A percentile compares a stretch with the other conserved stretches of the same genome.
Conservation (phyloP, 805 yeast genomes). For the Ogataea dorogensis region DNA sequence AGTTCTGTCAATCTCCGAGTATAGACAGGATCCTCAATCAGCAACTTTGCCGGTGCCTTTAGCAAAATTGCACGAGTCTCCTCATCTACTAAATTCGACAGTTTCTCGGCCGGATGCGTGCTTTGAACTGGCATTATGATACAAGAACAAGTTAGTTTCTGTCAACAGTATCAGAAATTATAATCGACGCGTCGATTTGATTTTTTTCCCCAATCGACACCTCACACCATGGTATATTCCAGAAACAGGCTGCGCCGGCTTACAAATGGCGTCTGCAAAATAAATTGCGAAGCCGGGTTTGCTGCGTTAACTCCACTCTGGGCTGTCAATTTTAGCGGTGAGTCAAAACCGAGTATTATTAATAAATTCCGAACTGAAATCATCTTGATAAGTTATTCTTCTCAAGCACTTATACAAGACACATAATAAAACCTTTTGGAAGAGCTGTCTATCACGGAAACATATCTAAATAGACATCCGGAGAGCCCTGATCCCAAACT, state of each 20-base stretch:
- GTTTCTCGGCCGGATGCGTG: slow-evolving; percentile 33
- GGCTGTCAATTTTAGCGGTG: slow-evolving; percentile 11
- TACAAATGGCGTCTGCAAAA: slow-evolving; percentile 5
- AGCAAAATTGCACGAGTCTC: slow-evolving; percentile 37
- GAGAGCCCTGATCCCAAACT: slow-evolving; percentile 4
- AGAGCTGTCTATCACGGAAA: background rate
- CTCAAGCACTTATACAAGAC: slow-evolving; percentile 2
- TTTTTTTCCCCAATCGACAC: no score
- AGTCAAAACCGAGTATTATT: slow-evolving; percentile 5
- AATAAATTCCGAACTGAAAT: slow-evolving; percentile 4
- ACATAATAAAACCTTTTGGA: slow-evolving; percentile 1
- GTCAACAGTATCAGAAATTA: background rate
- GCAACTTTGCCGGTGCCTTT: slow-evolving; percentile 39
- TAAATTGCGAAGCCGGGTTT: background rate
- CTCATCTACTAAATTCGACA: slow-evolving; percentile 32
- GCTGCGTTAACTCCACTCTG: slow-evolving; percentile 10
- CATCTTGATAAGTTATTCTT: slow-evolving; percentile 7
- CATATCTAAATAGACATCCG: no score
- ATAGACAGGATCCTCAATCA: slow-evolving; percentile 40
- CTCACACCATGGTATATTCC: slow-evolving; percentile 6
- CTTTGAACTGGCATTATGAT: slow-evolving; percentile 8
- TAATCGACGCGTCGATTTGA: slow-evolving; percentile 12
- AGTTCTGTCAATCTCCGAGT: slow-evolving; percentile 29
- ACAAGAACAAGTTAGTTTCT: slow-evolving; percentile 1
- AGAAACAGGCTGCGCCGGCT: slow-evolving; percentile 8